Percentiles rank a stretch among this genome's conserved stretches.
These are phyloP conservation scores for Cytospora piceicola DNA, from an alignment of 2,329 filamentous ascomycete genomes.

Conservation along the genomic window DNA sequence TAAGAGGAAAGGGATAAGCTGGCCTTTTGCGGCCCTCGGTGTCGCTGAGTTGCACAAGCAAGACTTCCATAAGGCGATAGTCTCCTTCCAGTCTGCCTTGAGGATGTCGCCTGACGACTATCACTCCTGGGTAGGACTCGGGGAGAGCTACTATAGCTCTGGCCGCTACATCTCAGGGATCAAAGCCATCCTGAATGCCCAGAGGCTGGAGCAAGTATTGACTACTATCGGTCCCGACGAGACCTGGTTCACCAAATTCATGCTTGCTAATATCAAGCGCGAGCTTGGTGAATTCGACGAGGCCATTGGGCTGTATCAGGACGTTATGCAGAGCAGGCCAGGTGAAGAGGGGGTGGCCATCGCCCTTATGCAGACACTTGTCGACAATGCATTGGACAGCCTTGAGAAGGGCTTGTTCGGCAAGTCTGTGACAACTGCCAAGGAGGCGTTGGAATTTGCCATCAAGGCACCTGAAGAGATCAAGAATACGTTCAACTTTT, in stretches of 20 bases:
- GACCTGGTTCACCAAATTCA: constrained; percentile 94
- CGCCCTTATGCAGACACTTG: constrained; percentile 83
- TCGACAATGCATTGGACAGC: constrained; percentile 78
- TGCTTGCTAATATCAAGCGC: constrained; percentile 92
- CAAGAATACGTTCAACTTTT: constrained; percentile 83
- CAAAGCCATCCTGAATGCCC: constrained; percentile 85
- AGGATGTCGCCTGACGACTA: constrained; percentile 85
- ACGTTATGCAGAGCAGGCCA: constrained; percentile 69
- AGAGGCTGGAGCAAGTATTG: constrained; percentile 62
- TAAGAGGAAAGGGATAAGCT: constrained; percentile 89
- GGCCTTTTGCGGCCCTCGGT: constrained; percentile 92
- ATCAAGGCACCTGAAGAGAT: constrained; percentile 62
- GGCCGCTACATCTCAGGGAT: constrained; percentile 93
- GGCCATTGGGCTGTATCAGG: constrained; percentile 75
- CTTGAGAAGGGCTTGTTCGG: constrained; percentile 86
- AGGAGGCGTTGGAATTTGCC: constrained; percentile 70
- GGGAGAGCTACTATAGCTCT: constrained; percentile 96
- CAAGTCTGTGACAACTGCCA: constrained; percentile 73
- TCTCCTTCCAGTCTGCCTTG: constrained; percentile 88
- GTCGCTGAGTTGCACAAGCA: constrained; percentile 95
- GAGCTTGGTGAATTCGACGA: constrained; percentile 90
- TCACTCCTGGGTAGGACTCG: constrained; percentile 92
- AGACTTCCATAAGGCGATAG: constrained; percentile 84
- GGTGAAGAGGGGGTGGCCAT: constrained; percentile 85
- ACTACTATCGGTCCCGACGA: constrained; percentile 62